Evolutionary conservation across 2,329 filamentous ascomycete genomes (phyloP).

Genomic region (Pseudogymnoascus verrucosus): DNA sequence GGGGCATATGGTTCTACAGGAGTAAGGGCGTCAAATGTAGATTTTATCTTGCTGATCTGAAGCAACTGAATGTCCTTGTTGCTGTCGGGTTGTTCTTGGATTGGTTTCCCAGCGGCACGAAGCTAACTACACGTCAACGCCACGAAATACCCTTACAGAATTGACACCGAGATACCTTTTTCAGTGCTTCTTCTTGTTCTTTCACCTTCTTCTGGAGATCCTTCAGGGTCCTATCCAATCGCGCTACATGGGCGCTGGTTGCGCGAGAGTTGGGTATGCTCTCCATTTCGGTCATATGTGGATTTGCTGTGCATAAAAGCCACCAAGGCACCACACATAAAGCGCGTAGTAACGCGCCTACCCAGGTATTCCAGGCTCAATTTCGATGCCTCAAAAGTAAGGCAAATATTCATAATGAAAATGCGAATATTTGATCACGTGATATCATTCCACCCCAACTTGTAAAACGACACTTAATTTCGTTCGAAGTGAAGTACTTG

Average conservation of each 20-base stretch:
- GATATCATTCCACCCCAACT: background rate
- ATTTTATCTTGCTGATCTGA: slow-evolving; percentile 48
- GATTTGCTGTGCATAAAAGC: background rate
- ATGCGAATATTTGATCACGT: background rate
- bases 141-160: background rate
- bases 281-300: slow-evolving; percentile 12
- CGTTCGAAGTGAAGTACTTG: background rate
- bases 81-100: slow-evolving; percentile 22
- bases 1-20: slow-evolving; percentile 59
- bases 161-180: slow-evolving; percentile 31
- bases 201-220: slow-evolving; percentile 54
- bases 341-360: background rate
- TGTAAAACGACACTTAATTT: background rate
- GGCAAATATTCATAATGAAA: background rate
- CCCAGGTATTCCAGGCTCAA: too few relatives aligned
- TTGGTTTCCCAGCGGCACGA: slow-evolving; percentile 19
- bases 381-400: background rate
- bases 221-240: slow-evolving; percentile 58
- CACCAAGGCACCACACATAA: slow-evolving; percentile 3
- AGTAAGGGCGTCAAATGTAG: slow-evolving; percentile 58
- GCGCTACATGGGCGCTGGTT: slow-evolving; percentile 39
- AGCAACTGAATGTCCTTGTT: slow-evolving; percentile 30
- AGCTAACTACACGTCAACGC: slow-evolving; percentile 20
- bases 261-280: slow-evolving; percentile 22
- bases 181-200: slow-evolving; percentile 44